A percentile compares a stretch with the other conserved stretches of the same genome.
These are phyloP conservation scores for Hymenoscyphus salicellus DNA, from an alignment of 2,329 filamentous ascomycete species.

Conservation along the genomic window DNA sequence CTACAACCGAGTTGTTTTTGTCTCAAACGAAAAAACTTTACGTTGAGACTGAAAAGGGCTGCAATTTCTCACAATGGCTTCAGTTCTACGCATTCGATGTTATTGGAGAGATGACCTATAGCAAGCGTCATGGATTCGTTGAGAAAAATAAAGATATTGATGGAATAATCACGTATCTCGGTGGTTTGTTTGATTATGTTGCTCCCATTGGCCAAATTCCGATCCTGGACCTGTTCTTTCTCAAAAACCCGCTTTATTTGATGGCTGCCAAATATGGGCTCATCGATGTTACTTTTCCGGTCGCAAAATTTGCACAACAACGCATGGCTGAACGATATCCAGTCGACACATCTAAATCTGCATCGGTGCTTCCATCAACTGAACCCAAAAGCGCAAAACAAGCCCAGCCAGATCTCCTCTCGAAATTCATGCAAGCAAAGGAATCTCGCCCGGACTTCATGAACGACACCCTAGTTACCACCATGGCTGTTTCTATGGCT, in stretches of 20 bases:
- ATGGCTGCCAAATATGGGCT: constrained; percentile 65
- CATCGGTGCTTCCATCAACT: constrained; percentile 23
- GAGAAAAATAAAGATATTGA: constrained; percentile 73
- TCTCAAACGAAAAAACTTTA: constrained; percentile 57
- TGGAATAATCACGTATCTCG: constrained; percentile 65
- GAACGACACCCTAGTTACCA: constrained; percentile 65
- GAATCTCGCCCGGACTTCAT: constrained; percentile 68
- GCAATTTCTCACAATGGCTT: constrained; percentile 69
- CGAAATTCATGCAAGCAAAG: constrained; percentile 68
- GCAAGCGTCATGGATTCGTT: constrained; percentile 71
- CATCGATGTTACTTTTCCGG: constrained; percentile 66
- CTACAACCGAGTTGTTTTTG: constrained; percentile 69
- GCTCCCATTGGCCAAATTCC: constrained; percentile 74
- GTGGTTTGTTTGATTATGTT: constrained; percentile 65
- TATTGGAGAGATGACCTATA: constrained; percentile 74
- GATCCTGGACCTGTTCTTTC: constrained; percentile 63
- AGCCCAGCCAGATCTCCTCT: constrained; percentile 54
- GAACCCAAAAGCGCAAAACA: constrained; percentile 16
- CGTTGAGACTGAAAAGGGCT: constrained; percentile 41
- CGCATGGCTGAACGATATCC: constrained; percentile 63
- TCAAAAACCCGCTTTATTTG: constrained; percentile 73
- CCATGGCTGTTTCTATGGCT: constrained; percentile 69
- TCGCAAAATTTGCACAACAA: constrained; percentile 67
- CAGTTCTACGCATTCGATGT: constrained; percentile 83
- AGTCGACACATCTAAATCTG: constrained; percentile 1